Conservation (phyloP, 202 grass and related monocot genomes). For the Dendrocalamus latiflorus region DNA sequence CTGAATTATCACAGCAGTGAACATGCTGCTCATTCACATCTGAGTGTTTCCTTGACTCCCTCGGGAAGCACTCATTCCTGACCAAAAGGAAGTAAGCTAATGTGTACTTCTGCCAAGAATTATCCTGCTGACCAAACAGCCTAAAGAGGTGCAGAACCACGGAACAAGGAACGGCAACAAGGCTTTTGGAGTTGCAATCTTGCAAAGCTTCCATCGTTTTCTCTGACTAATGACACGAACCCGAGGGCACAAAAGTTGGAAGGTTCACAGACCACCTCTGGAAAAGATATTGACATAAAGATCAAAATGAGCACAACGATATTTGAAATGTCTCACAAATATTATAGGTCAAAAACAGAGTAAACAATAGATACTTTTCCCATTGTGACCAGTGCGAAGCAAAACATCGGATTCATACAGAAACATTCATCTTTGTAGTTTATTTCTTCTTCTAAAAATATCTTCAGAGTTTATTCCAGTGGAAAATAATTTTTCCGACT, state of each 20-base stretch:
- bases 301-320: not conserved
- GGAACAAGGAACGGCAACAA: conserved; percentile 56
- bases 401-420: not conserved
- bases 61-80: conserved; percentile 44
- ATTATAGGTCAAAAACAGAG: not conserved
- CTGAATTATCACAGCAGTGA: conserved; percentile 24
- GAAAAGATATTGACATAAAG: conserved; percentile 11
- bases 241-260: not conserved
- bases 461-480: not conserved
- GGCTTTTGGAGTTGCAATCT: conserved; percentile 46
- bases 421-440: not conserved
- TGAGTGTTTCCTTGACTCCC: conserved; percentile 25
- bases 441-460: not conserved
- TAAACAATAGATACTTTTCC: not conserved
- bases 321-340: not conserved
- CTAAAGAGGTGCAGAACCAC: conserved; percentile 56
- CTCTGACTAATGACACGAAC: conserved; percentile 10
- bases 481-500: no score
- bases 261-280: conserved; percentile 23
- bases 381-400: not conserved
- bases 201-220: conserved; percentile 48
- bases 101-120: conserved; percentile 63
- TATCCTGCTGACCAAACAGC: conserved; percentile 50
- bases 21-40: conserved; percentile 22
- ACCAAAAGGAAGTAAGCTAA: conserved; percentile 57